Evolutionary conservation across 169 alveolate genomes (phyloP), one percentile per base, ranked within the genome.

Genomic region (Plasmodium sp.): DNA sequence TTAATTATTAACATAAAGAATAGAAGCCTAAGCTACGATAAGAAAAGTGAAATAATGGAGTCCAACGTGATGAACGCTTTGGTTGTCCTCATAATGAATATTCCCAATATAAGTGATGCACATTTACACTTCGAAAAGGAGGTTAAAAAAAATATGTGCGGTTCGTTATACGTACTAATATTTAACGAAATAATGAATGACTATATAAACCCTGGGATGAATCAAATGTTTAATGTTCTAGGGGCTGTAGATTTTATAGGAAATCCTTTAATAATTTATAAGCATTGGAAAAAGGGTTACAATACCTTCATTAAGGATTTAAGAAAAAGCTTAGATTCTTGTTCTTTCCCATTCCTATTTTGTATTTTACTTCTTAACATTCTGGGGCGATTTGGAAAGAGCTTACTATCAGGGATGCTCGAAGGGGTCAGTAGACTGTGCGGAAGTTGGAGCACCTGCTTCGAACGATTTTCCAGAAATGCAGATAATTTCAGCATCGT

Each of bases 171-270:
- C 67, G 92, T 27, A 41, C 83, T 84, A 83, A 82, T 90, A 77
- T 56, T 83, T 88, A 74, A 92, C 58, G 95, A 92, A 82, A 82
- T 92, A 7, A 92, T 92, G 95, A 93, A 84, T 73, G 93, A 97
- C 43, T 96, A 96, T 83, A 86, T 95, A 81, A 95, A 86, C 34
- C 96, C 95, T 51, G 95, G 97, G 14, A 95, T 96, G 80, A 96
- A 95, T 48, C 97, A 96, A 93, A 94, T 95, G 86, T 95, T 95
- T 95, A 95, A 96, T 73, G 97, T 96, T 77, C 96, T 96, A 33
- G 97, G 98, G 62, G 98, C 98, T 14, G 95, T 96, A 1, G 98
- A 96, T 72, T 96, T 96, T 74, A 96, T 96, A 22, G 98, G 98
- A 48, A 96, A 96, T 92, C 98, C 98, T 43, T 94, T 95, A 93